Evolutionary conservation across 257 asterid species (phyloP), one percentile per base, ranked within the genome.

Genomic region (Solanum gracilifrons): DNA sequence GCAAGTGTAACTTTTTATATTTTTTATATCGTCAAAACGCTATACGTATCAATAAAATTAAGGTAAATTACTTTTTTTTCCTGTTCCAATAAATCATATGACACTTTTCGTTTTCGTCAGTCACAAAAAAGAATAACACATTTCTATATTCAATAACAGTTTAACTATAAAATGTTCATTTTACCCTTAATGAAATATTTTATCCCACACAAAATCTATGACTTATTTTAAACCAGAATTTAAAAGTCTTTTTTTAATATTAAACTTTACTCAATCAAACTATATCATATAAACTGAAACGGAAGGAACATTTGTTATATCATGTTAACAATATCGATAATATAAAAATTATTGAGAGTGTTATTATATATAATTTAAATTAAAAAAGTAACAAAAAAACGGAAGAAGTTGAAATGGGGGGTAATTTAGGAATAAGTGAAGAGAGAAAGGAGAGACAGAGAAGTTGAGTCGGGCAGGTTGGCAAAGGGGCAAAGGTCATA

Each of bases 321-420:
- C 75, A 68, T 27, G 74, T 27, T 68, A 27, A 27, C 11, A 13
- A 68, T 68, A 31, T 27, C 0, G 20, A 68, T 68, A 13, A 2
- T 41, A 37, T 41, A 39, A 77, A 79, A 41, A 12, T 2, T 8
- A 23, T 29, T 33, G 9, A 13, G 35, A 66, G 9, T 21, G 39
- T 2, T 18, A 18, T 32, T 23, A 27, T 39, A 6, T 4, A 37
- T 55, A 76, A 25, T 6, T 77, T 2, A 16, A 58, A 23, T 76
- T n/a, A 7, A 1, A 13, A 5, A 51, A 7, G 13, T 43, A 31
- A 10, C 11, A 11, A 6, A 55, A 76, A 76, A 6, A 4, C 3
- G 7, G 8, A 9, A 39, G 25, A 29, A 29, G 12, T 35, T 71
- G 20, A 43, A 82, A 77, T 87, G 85, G 88, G 93, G 93, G 91